These are phyloP conservation scores for Tetrapisispora pingtungensis DNA, from an alignment of 805 yeast genomes.

Conservation along the genomic window DNA sequence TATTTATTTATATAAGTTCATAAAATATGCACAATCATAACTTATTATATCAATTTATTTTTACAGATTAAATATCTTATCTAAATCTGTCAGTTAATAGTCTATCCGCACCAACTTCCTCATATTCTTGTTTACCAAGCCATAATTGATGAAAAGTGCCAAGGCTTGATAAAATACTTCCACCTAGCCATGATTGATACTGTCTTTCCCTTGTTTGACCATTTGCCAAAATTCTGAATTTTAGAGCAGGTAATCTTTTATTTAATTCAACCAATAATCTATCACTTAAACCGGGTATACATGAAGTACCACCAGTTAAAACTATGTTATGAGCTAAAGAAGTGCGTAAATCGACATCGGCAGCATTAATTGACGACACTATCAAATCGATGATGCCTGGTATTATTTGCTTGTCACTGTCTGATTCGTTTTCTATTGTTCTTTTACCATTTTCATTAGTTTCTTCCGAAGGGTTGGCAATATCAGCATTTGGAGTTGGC, in stretches of 20 bases:
- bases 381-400: constrained; percentile 53
- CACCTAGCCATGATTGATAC: constrained; percentile 86
- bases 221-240: constrained; percentile 71
- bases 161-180: constrained; percentile 73
- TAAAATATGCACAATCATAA: not conserved
- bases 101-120: constrained; percentile 79
- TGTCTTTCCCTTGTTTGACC: constrained; percentile 72
- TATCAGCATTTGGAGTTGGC: constrained; percentile 14
- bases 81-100: constrained; percentile 75
- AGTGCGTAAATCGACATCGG: constrained; percentile 77
- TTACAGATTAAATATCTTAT: constrained; percentile 24
- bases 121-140: constrained; percentile 81
- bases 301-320: constrained; percentile 74
- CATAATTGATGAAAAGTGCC: constrained; percentile 94
- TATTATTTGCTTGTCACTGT: constrained; percentile 2
- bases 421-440: constrained; percentile 16
- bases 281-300: constrained; percentile 74
- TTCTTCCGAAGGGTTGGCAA: constrained; percentile 9
- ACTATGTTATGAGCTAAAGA: constrained; percentile 83
- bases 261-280: constrained; percentile 63
- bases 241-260: constrained; percentile 68
- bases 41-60: not conserved
- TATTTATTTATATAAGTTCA: not conserved
- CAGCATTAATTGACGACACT: constrained; percentile 41
- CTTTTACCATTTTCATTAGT: constrained; percentile 24